A percentile compares a stretch with the other conserved stretches of the same genome.
phyloP scores from a whole-genome alignment of 1,284 basidiomycete genomes.

The Phylloboletellus chloephorus region DNA sequence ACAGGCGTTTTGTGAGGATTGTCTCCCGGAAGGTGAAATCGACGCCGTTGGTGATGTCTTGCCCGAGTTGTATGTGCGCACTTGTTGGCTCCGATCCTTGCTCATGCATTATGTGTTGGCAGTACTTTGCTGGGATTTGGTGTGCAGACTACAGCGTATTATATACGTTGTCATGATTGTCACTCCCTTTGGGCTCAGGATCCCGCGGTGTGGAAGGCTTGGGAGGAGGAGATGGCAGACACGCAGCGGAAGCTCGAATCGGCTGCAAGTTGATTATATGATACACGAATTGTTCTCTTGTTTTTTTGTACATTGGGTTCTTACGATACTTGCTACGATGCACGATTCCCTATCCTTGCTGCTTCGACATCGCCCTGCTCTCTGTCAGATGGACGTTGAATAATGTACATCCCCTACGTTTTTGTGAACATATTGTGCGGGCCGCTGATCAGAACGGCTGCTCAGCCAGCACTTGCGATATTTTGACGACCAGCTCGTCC shows the following conservation, averaged over 20 bases:
- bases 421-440: not conserved
- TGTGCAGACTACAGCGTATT: slow-evolving; percentile 36
- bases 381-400: not conserved
- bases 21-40: slow-evolving; percentile 44
- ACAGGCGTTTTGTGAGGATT: slow-evolving; percentile 57
- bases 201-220: slow-evolving; percentile 30
- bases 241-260: slow-evolving; percentile 30
- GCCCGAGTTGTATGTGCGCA: slow-evolving; percentile 49
- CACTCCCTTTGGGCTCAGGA: slow-evolving; percentile 30
- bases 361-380: not conserved
- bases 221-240: slow-evolving; percentile 38
- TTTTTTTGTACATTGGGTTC: not conserved
- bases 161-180: slow-evolving; percentile 47
- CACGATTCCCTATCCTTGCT: slow-evolving; percentile 1
- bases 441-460: slow-evolving; percentile 37
- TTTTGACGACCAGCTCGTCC: slow-evolving; percentile 46
- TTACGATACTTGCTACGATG: not conserved
- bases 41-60: slow-evolving; percentile 48
- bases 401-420: not conserved
- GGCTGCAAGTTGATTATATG: slow-evolving; percentile 1
- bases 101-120: slow-evolving; percentile 6
- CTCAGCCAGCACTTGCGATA: slow-evolving; percentile 46
- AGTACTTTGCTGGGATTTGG: slow-evolving; percentile 41
- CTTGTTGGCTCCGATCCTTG: not conserved
- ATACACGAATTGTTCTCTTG: not conserved